Percentiles rank a stretch among this genome's conserved stretches.
Conservation (phyloP, 2,329 filamentous ascomycete genomes). For the Talaromyces rugulosus region DNA sequence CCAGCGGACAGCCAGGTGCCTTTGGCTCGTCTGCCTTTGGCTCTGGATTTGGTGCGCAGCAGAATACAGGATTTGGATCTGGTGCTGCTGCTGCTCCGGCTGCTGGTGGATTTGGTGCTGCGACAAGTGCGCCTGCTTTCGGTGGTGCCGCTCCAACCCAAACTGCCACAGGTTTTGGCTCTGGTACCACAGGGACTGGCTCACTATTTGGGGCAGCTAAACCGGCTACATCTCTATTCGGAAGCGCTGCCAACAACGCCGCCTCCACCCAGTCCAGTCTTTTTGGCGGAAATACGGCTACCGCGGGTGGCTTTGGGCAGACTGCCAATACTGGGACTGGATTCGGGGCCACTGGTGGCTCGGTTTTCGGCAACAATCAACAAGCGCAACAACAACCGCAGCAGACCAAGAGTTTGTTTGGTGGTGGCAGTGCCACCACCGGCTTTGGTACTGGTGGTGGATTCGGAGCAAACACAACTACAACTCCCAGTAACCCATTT, state of each 20-base stretch:
- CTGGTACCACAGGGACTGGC: slow-evolving; percentile 23
- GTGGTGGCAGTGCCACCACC: slow-evolving; percentile 17
- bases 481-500: slow-evolving; percentile 35
- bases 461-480: slow-evolving; percentile 35
- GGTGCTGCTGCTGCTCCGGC: slow-evolving; percentile 17
- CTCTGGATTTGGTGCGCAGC: slow-evolving; percentile 43
- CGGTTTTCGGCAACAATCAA: slow-evolving; percentile 40
- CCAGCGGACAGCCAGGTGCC: slow-evolving; percentile 72
- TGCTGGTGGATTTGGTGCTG: slow-evolving; percentile 15
- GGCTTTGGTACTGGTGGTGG: slow-evolving; percentile 26
- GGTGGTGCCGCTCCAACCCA: slow-evolving; percentile 33
- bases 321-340: slow-evolving; percentile 23
- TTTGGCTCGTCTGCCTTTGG: slow-evolving; percentile 68
- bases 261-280: slow-evolving; percentile 33
- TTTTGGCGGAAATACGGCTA: slow-evolving; percentile 39
- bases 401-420: slow-evolving; percentile 36
- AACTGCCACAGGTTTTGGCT: slow-evolving; percentile 36
- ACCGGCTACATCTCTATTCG: slow-evolving; percentile 36
- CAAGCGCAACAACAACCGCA: slow-evolving; percentile 32
- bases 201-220: slow-evolving; percentile 44
- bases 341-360: slow-evolving; percentile 29
- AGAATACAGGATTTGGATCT: slow-evolving; percentile 40
- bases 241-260: slow-evolving; percentile 25
- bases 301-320: slow-evolving; percentile 25
- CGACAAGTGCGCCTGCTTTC: slow-evolving; percentile 30